phyloP scores from a whole-genome alignment of 371 early-diverging fungal species.

The Funneliformis caledonium region DNA sequence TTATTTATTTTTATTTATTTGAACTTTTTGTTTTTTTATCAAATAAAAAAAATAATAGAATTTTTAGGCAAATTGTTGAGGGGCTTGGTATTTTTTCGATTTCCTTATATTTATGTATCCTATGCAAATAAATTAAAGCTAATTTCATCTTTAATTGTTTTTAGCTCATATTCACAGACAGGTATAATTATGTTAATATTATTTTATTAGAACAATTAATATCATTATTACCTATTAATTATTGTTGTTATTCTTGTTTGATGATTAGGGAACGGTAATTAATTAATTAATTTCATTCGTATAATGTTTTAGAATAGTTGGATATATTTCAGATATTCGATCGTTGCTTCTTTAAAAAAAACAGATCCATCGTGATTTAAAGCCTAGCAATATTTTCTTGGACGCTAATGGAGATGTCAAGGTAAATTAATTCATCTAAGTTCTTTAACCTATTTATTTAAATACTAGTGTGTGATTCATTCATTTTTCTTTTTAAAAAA shows the following conservation, averaged over 20 bases:
- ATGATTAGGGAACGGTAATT: conserved; percentile 21
- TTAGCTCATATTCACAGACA: conserved; percentile 1
- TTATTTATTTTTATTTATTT: neutral
- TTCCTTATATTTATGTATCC: neutral
- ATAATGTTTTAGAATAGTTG: neutral
- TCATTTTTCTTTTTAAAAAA: neutral
- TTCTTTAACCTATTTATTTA: neutral
- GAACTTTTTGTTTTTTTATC: neutral
- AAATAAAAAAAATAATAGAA: conserved; percentile 46
- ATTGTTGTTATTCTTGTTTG: neutral
- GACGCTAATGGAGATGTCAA: conserved; percentile 92
- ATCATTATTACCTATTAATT: neutral
- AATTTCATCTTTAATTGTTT: neutral
- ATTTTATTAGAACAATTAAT: neutral
- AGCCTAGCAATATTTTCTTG: conserved; percentile 96
- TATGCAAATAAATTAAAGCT: neutral
- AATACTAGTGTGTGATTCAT: neutral
- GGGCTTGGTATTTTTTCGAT: conserved; percentile 56
- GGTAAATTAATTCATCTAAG: neutral
- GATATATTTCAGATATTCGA: neutral
- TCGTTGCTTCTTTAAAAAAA: conserved; percentile 42
- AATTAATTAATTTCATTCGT: neutral
- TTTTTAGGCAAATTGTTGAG: conserved; percentile 66
- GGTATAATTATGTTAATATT: neutral
- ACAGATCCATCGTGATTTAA: conserved; percentile 98